Base-by-base conservation (phyloP, 805 yeast species). In the Candida coquimbonensis region DNA sequence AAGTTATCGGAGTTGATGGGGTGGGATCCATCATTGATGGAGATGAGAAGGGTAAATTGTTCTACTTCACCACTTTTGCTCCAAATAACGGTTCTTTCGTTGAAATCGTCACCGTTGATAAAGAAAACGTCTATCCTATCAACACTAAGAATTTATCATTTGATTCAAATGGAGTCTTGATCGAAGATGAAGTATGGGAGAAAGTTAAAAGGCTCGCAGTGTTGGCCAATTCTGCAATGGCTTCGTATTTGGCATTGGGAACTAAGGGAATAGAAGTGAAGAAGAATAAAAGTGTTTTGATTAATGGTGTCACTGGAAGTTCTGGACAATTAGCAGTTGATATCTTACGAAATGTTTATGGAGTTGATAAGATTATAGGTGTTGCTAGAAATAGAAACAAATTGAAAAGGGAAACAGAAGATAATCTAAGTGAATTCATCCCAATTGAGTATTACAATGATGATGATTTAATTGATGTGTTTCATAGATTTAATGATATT, bases 231-330 rank as follows among this genome's bases (percentile, higher is more conserved):
- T 40, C 47, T 2, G 39, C 43, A n/a, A 49, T 49, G 49, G 45
- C 51, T 26, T 46, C 51, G 0, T 41, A 36, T 35, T 29, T 49
- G 3, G 47, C 49, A 1, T 31, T 49, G 9, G 49, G 42, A 9
- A 27, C 44, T 5, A 42, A 46, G 26, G 39, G 31, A 1, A 21
- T 46, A 14, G 33, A 29, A 4, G 29, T 36, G 13, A 27, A 45
- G 13, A 21, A 36, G 5, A 39, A 24, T 3, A 24, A 9, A 2
- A 43, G 43, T 11, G 43, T 49, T 7, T 19, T 38, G 7, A 43
- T 49, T 5, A 46, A 43, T 40, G 51, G 51, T 34, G 45, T 43
- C 24, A 49, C 51, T 25, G 51, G 51, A 3, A 25, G 37, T 11
- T 19, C 45, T 26, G 51, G 51, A 5, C 29, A 26, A 27, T 6